Base-by-base conservation (phyloP, 768 basidiomycete species). In the Boletus insuetus region DNA sequence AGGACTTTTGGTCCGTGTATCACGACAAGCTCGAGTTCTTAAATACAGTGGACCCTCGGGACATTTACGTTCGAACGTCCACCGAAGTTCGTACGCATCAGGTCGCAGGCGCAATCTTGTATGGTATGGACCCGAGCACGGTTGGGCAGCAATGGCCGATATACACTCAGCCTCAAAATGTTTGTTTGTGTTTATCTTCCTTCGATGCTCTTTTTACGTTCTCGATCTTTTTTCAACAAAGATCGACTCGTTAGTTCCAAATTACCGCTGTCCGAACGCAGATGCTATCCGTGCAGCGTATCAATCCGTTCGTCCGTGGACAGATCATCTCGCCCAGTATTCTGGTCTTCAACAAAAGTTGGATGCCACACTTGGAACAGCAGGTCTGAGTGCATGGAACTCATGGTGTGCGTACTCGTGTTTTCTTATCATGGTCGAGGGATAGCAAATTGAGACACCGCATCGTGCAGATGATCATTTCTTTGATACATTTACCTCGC, bases 1-100 rank as follows among this genome's bases (percentile, higher is more conserved):
- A 81, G 80, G 79, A 81, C 56, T 74, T 80, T 58, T 78, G 75
- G 74, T 70, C 69, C 2, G 74, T 80, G 16, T 81, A 80, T 60
- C 64, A 68, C 40, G 59, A 62, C 31, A 63, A 59, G 48, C 60
- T 78, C 13, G 71, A 67, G 3, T 77, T 79, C 55, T 59, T 80
- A 53, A 53, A 67, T 11, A 54, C 46, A 0, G 74, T 77, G 16
- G 63, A 73, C 39, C 57, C 67, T 16, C 53, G 64, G 13, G 73
- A 77, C 22, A 74, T 80, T n/a, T 70, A 72, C 53, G 53, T 81
- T 26, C 74, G 80, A 24, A 75, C 78, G 3, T 73, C 78, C 9
- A 75, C 73, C 17, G 77, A 75, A 51, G 73, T 71, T n/a, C 69
- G 80, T 29, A 81, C 79, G 38, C 74, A 78, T 53, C 77, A 80